Evolutionary conservation across 441 rosid species (phyloP).

Genomic region (Populus hybrid): DNA sequence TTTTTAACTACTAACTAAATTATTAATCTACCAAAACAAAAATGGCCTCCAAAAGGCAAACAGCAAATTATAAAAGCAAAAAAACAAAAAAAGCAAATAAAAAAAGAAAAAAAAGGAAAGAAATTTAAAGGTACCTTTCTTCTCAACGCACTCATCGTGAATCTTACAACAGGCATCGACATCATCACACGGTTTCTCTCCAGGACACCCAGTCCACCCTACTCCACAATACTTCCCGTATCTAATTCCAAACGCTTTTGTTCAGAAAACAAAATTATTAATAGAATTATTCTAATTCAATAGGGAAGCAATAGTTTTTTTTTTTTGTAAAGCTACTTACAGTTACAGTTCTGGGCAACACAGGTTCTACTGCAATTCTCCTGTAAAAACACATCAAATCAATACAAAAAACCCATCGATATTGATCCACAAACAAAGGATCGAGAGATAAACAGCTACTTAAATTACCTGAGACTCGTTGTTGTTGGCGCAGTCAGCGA

Average conservation of each 20-base stretch:
- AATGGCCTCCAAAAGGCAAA: not conserved
- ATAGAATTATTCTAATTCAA: not conserved
- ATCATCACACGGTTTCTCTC: slow-evolving; percentile 92
- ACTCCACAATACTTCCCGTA: slow-evolving; percentile 94
- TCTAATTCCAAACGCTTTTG: slow-evolving; percentile 59
- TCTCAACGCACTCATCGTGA: slow-evolving; percentile 80
- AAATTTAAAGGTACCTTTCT: slow-evolving; percentile 42
- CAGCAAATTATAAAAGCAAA: not conserved
- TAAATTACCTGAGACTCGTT: slow-evolving; percentile 42
- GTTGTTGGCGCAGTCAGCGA: slow-evolving; percentile 34
- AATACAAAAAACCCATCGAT: not conserved
- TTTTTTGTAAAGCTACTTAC: slow-evolving; percentile 35
- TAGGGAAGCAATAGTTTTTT: not conserved
- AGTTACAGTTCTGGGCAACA: slow-evolving; percentile 64
- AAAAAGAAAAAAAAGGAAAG: not conserved
- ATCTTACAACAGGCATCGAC: slow-evolving; percentile 87
- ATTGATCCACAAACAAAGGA: not conserved
- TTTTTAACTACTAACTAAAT: too few relatives aligned
- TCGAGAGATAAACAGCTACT: not conserved
- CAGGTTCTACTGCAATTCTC: slow-evolving; percentile 66
- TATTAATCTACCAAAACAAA: too few relatives aligned
- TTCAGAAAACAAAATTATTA: slow-evolving; percentile 3
- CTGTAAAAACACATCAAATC: slow-evolving; percentile 3
- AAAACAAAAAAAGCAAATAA: not conserved
- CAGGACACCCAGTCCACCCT: slow-evolving; percentile 85